These are phyloP conservation scores for Bryum argenteum DNA, from an alignment of 225 moss, liverwort and hornwort genomes.

Conservation along the genomic window DNA sequence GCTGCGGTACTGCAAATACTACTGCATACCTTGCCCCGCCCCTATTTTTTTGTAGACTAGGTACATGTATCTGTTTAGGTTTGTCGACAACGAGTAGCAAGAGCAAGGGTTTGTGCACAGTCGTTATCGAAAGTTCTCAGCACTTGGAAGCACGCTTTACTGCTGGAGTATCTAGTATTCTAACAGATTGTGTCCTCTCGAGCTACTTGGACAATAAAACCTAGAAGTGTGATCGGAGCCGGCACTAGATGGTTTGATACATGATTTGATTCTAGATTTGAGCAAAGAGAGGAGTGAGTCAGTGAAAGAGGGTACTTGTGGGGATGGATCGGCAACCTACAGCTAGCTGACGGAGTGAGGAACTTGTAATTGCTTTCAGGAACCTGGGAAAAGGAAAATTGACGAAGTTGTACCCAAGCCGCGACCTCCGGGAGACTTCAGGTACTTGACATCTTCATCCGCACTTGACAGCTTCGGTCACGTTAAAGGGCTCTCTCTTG, in stretches of 20 bases:
- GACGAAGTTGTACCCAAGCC: conserved; percentile 29
- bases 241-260: background rate
- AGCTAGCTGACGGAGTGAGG: conserved; percentile 3
- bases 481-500: conserved; percentile 12
- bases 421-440: background rate
- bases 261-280: no score
- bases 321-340: conserved; percentile 7
- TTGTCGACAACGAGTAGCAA: background rate
- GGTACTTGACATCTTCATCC: conserved; percentile 18
- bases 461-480: conserved; percentile 25
- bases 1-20: conserved; percentile 17
- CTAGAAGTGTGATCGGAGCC: conserved; percentile 4
- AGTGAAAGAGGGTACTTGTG: no score
- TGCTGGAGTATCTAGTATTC: conserved; percentile 6
- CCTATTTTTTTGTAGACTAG: background rate
- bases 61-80: conserved; percentile 6
- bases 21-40: background rate
- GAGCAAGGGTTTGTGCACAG: conserved; percentile 18
- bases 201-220: background rate
- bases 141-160: background rate
- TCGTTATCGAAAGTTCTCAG: background rate
- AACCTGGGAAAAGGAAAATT: conserved; percentile 40
- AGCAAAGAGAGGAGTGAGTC: no score
- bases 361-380: conserved; percentile 20
- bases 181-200: background rate